A percentile compares a stretch with the other conserved stretches of the same genome.
Evolutionary conservation across 805 yeast genomes (phyloP).

Genomic region (Saccharomyces paradoxus): DNA sequence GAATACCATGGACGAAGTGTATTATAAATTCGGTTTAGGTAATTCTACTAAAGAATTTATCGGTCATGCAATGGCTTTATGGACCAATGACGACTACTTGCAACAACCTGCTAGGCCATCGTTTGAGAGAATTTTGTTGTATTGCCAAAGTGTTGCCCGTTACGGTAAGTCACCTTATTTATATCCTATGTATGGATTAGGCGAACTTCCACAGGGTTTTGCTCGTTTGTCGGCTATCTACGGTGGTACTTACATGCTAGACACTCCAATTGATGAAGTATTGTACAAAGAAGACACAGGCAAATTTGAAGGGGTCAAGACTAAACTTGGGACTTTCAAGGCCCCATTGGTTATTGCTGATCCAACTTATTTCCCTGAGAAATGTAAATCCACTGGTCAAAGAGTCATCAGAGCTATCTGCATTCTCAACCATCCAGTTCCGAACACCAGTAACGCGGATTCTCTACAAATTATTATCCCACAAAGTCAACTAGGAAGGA

Average conservation of each 20-base stretch:
- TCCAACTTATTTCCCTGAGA: conserved; percentile 88
- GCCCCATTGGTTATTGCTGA: conserved; percentile 95
- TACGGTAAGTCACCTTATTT: conserved; percentile 95
- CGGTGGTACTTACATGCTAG: conserved; percentile 98
- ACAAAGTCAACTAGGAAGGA: conserved; percentile 87
- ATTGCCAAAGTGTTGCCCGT: conserved; percentile 84
- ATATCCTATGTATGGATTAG: conserved; percentile 92
- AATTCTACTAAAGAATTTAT: conserved; percentile 90
- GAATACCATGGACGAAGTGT: conserved; percentile 87
- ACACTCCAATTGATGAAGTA: conserved; percentile 88
- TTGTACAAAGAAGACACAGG: conserved; percentile 57
- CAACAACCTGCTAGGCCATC: conserved; percentile 87
- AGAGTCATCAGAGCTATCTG: conserved; percentile 49
- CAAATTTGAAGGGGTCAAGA: conserved; percentile 75
- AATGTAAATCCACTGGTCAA: conserved; percentile 32
- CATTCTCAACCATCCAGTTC: conserved; percentile 80
- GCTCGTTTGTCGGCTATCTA: conserved; percentile 94
- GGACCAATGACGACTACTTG: conserved; percentile 87
- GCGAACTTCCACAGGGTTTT: conserved; percentile 98
- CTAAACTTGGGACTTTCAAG: conserved; percentile 84
- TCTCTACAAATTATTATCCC: conserved; percentile 93
- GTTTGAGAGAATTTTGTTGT: conserved; percentile 74
- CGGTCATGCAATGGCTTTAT: conserved; percentile 97
- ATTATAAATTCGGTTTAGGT: conserved; percentile 81
- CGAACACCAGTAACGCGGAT: conserved; percentile 73